Conservation (phyloP, 495 filamentous ascomycete genomes). For the Talaromyces stipitatus region DNA sequence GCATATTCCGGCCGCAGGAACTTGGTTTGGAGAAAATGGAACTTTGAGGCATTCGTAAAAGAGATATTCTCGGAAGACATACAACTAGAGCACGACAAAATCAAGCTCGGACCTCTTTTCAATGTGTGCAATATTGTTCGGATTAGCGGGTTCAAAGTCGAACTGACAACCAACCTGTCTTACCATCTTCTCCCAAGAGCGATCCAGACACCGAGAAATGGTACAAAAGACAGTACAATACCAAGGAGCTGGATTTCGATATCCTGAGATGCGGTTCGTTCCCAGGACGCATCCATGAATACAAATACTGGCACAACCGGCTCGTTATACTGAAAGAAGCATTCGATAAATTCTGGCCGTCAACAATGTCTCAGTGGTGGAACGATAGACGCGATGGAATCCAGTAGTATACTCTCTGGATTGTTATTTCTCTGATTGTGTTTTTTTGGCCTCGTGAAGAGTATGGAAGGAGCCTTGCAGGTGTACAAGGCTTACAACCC, state of each 20-base stretch:
- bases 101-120: neutral
- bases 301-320: conserved; percentile 42
- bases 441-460: conserved; percentile 46
- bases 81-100: neutral
- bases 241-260: conserved; percentile 17
- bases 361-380: conserved; percentile 42
- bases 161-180: conserved; percentile 34
- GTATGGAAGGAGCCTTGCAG: conserved; percentile 37
- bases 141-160: conserved; percentile 31
- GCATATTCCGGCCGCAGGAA: neutral
- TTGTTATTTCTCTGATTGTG: conserved; percentile 39
- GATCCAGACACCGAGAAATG: conserved; percentile 26
- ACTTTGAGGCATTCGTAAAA: neutral
- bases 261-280: neutral
- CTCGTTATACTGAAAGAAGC: conserved; percentile 42
- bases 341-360: conserved; percentile 43
- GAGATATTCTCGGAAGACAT: neutral
- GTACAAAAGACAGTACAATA: conserved; percentile 13
- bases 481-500: conserved; percentile 26
- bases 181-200: conserved; percentile 36
- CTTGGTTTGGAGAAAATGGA: neutral
- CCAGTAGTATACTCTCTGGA: conserved; percentile 51
- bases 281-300: conserved; percentile 35
- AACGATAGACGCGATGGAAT: conserved; percentile 39
- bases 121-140: conserved; percentile 4